A percentile compares a stretch with the other conserved stretches of the same genome.
Evolutionary conservation across 176 grass and related monocot species (phyloP).

Genomic region (Poa annua): DNA sequence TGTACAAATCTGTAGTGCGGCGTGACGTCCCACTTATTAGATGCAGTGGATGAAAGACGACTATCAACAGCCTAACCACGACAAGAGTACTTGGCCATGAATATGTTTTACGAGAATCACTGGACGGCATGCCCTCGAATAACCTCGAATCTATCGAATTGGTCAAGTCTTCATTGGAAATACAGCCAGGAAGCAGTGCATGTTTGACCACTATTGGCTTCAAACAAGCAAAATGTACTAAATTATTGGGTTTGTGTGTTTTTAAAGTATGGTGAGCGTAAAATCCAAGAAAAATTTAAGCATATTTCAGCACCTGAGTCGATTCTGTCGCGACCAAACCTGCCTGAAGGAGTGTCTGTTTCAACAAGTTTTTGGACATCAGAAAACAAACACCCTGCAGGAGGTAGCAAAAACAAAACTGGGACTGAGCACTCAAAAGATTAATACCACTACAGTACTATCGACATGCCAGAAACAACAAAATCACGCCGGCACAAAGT

Average conservation of each 20-base stretch:
- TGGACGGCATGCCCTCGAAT: not conserved
- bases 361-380: constrained; percentile 1
- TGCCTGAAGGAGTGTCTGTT: not conserved
- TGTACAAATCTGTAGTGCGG: not conserved
- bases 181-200: not conserved
- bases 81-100: constrained; percentile 21
- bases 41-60: not conserved
- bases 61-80: not conserved
- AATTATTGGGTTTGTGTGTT: constrained; percentile 32
- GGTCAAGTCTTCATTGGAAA: not conserved
- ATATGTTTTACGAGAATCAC: not conserved
- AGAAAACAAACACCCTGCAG: constrained; percentile 31
- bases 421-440: not conserved
- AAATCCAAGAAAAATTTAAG: constrained; percentile 42
- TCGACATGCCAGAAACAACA: constrained; percentile 31
- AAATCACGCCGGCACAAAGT: constrained; percentile 33
- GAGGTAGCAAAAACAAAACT: not conserved
- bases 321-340: constrained; percentile 34
- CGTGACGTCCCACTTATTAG: not conserved
- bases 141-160: not conserved
- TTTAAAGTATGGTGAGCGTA: constrained; percentile 45
- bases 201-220: not conserved
- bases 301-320: constrained; percentile 26
- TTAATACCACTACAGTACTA: not conserved
- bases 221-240: not conserved